Evolutionary conservation across 306 rosid genomes (phyloP), one percentile per base, ranked within the genome.

Genomic region (Mimosa pudica): DNA sequence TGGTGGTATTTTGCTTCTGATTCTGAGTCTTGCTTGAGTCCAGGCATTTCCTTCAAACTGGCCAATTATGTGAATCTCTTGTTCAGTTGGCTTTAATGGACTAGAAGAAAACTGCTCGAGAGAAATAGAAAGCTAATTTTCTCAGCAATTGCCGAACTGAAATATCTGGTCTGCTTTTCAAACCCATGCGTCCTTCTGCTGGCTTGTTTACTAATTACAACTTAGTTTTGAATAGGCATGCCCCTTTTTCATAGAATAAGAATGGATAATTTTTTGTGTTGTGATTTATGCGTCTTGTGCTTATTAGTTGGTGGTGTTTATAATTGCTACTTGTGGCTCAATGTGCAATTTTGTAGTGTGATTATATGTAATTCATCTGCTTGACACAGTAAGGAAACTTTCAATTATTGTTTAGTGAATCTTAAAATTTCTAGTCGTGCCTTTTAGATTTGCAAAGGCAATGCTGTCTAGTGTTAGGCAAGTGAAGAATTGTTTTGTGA

Each of bases 261-360:
- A 41, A 68, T 17, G 14, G 4, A 24, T 30, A 57, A 6, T 11
- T 33, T 32, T 48, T 18, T 41, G 9, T 76, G 52, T 45, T 35
- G 33, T 32, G 35, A 67, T 10, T 58, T 13, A n/a, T 36, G 48
- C 1, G 16, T 66, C 48, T 66, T 24, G 16, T 36, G 47, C 20
- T 13, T 65, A 36, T 65, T 36, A 65, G 58, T 14, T 52, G 58
- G 20, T 52, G 58, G 52, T 48, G 16, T 42, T 48, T 49, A 49
- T 62, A 41, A 51, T 71, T 76, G 32, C 54, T 48, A 42, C 47
- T 82, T 54, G 79, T 54, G 82, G 41, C 33, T 77, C 47, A 18
- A 46, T 46, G n/a, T 20, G 58, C 57, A 18, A 49, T 75, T 41
- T 58, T 75, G 54, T 33, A 55, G 61, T 18, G 2, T 71, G 42